A percentile compares a stretch with the other conserved stretches of the same genome.
These are phyloP conservation scores for Brachypodium distachyon DNA, from an alignment of 202 grass and related monocot genomes.

Conservation along the genomic window DNA sequence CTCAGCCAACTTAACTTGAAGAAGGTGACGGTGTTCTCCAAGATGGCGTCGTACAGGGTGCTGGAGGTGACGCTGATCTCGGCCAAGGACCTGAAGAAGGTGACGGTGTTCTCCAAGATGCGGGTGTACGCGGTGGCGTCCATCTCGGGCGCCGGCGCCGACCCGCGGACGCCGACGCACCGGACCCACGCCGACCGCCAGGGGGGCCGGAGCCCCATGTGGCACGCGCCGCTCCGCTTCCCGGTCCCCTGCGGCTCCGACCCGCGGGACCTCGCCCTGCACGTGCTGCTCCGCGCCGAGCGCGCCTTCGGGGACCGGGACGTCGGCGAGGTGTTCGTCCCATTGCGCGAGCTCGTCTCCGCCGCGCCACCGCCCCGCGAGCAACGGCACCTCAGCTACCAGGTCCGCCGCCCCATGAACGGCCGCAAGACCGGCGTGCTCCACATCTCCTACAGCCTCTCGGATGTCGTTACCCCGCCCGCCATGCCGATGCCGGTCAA, in stretches of 20 bases:
- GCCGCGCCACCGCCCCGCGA: neutral
- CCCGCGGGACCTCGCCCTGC: constrained; percentile 22
- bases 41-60: constrained; percentile 33
- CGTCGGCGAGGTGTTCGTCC: constrained; percentile 44
- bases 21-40: constrained; percentile 56
- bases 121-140: constrained; percentile 41
- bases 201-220: constrained; percentile 46
- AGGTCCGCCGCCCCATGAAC: constrained; percentile 40
- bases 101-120: constrained; percentile 53
- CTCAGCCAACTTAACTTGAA: constrained; percentile 23
- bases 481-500: neutral
- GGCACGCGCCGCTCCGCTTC: constrained; percentile 45
- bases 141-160: constrained; percentile 32
- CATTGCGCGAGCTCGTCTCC: constrained; percentile 36
- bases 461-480: constrained; percentile 6
- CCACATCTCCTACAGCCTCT: constrained; percentile 47
- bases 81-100: constrained; percentile 66
- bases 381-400: constrained; percentile 42
- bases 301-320: constrained; percentile 45
- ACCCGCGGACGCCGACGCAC: constrained; percentile 21
- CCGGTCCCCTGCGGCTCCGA: constrained; percentile 1
- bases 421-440: constrained; percentile 55
- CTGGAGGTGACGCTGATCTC: constrained; percentile 65
- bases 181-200: constrained; percentile 41
- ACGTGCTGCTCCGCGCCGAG: constrained; percentile 47